Evolutionary conservation across 148 eudicot species (phyloP), one percentile per base, ranked within the genome.

Genomic region (Amaranthus cruentus): DNA sequence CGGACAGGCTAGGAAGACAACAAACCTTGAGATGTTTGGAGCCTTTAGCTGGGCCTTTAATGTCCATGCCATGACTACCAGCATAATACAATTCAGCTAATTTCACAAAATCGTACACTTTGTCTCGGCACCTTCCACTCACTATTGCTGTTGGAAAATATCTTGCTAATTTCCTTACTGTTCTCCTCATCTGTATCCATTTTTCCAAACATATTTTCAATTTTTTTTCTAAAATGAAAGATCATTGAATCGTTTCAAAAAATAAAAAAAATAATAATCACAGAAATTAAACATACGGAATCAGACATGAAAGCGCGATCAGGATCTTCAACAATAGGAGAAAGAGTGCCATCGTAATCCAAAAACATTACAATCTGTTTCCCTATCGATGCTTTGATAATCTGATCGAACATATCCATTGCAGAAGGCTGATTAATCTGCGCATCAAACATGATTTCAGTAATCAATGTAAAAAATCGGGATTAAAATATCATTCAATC

Each of bases 31-130:
- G 77, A 79, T 85, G 74, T 71, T 87, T 88, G 75, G 84, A 81
- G 50, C 87, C 90, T 84, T 91, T 88, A 6, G 88, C 85, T 3
- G 98, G 97, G 2, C 97, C 97, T 83, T 84, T 87, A 49, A 95
- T 95, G 77, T 95, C 98, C 98, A 95, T 95, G 18, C 98, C 98
- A 76, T 95, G 98, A 74, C 98, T 95, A 38, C 98, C 98, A 5
- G 98, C 98, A 81, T 95, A 95, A 73, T 89, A 91, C 21, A 95
- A 76, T 76, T 91, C 97, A 2, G 93, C 89, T 71, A 95, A 67
- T 54, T 76, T 83, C 9, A 95, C 97, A 68, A 95, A 95, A 71
- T 66, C 79, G 43, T 88, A 91, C 4, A 95, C 98, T 87, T 94
- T 89, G 75, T 91, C 96, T 75, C 97, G 84, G 77, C 98, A 88